Percentiles rank a stretch among this genome's conserved stretches.
phyloP scores from a whole-genome alignment of 179 eudicot genomes.

The Beta macrorhiza region DNA sequence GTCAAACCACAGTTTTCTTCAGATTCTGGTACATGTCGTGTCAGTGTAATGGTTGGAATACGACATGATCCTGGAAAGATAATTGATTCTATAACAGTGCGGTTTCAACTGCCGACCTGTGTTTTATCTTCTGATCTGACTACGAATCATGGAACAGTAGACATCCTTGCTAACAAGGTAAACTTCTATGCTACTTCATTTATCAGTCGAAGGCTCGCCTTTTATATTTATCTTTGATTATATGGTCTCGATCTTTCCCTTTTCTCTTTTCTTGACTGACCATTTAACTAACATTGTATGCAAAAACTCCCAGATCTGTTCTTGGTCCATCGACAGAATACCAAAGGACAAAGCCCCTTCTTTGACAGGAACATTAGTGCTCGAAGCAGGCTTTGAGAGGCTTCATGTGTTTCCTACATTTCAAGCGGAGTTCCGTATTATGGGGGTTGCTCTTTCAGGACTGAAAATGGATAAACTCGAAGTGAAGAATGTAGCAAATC shows the following conservation, averaged over 20 bases:
- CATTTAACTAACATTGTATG: neutral
- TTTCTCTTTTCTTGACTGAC: neutral
- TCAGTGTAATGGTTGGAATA: conserved; percentile 78
- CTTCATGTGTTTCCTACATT: conserved; percentile 79
- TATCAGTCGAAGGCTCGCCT: neutral
- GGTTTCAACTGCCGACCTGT: conserved; percentile 74
- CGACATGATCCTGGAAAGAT: conserved; percentile 85
- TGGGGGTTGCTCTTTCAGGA: conserved; percentile 92
- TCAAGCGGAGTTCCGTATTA: conserved; percentile 66
- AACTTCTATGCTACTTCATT: neutral
- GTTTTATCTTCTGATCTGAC: conserved; percentile 73
- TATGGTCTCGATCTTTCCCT: neutral
- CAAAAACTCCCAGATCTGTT: conserved; percentile 57
- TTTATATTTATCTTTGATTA: neutral
- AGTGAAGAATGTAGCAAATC: conserved; percentile 59
- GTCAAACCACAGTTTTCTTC: conserved; percentile 91
- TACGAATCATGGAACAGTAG: conserved; percentile 78
- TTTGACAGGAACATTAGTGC: conserved; percentile 70
- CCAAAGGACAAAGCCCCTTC: conserved; percentile 92
- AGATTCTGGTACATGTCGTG: conserved; percentile 82
- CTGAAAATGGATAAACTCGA: conserved; percentile 71
- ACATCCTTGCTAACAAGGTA: conserved; percentile 88
- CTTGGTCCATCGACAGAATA: conserved; percentile 77
- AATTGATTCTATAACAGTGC: conserved; percentile 67
- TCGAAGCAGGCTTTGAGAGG: conserved; percentile 64